These are phyloP conservation scores for Psidium guajava DNA, from an alignment of 345 rosid species.

Conservation along the genomic window DNA sequence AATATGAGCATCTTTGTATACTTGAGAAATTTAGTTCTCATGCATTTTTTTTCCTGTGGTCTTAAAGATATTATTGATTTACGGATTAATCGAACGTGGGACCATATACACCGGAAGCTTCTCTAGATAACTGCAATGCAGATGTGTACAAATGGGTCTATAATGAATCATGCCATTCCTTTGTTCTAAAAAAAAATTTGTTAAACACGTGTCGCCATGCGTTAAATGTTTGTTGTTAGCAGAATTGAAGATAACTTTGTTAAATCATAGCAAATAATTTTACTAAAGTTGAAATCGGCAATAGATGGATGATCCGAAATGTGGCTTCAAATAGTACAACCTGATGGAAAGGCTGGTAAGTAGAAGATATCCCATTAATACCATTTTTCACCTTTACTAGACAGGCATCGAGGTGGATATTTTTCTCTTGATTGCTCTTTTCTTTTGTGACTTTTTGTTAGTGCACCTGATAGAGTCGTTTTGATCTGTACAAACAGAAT, in stretches of 20 bases:
- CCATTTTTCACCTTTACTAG: not conserved
- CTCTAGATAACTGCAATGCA: not conserved
- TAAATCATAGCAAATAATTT: not conserved
- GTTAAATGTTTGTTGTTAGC: not conserved
- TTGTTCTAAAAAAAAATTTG: not conserved
- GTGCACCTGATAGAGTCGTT: not conserved
- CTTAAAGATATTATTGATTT: not conserved
- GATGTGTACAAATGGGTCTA: not conserved
- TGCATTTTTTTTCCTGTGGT: not conserved
- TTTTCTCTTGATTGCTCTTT: not conserved
- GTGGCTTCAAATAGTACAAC: not conserved
- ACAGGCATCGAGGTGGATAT: not conserved
- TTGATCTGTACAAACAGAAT: not conserved
- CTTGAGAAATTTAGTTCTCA: not conserved
- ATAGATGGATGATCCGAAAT: not conserved
- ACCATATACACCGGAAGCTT: not conserved
- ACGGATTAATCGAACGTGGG: not conserved
- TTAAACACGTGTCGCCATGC: not conserved
- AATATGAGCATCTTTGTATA: not conserved
- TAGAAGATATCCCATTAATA: not conserved
- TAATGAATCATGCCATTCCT: not conserved
- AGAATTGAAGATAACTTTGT: not conserved
- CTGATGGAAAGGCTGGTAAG: not conserved
- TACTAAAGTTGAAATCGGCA: not conserved
- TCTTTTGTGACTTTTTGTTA: not conserved